These are phyloP conservation scores for Cordyceps farinosa DNA, from an alignment of 2,329 filamentous ascomycete species.

Conservation along the genomic window DNA sequence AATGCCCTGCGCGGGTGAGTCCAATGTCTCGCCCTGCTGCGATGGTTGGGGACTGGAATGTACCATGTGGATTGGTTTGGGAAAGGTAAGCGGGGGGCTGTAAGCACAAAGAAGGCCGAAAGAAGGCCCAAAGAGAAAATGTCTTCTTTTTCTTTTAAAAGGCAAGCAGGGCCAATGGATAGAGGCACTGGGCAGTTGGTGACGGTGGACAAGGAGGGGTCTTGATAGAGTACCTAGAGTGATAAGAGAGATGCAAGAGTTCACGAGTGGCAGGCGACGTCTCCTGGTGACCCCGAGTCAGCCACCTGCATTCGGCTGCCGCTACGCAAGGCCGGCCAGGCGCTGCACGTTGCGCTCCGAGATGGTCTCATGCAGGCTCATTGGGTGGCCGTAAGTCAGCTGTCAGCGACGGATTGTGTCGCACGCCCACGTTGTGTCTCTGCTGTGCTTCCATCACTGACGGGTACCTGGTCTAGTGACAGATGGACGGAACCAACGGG, in stretches of 20 bases:
- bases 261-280: not conserved
- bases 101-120: not conserved
- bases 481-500: not conserved
- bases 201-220: no score
- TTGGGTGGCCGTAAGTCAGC: not conserved
- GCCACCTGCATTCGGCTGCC: not conserved
- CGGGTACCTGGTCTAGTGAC: no score
- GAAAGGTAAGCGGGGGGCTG: not conserved
- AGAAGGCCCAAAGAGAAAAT: no score
- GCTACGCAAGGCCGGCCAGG: no score
- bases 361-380: not conserved
- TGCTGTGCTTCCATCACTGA: not conserved
- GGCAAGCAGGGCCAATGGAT: no score
- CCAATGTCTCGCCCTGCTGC: constrained; percentile 1
- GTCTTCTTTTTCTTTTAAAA: no score
- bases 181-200: no score
- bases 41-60: not conserved
- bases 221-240: no score
- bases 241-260: not conserved
- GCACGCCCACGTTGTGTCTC: not conserved
- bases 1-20: not conserved
- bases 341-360: not conserved
- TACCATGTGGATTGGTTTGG: not conserved
- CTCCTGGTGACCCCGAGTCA: constrained; percentile 3
- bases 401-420: not conserved